These are phyloP conservation scores for Paraphaeosphaeria sporulosa DNA, from an alignment of 2,329 filamentous ascomycete genomes.

Conservation along the genomic window DNA sequence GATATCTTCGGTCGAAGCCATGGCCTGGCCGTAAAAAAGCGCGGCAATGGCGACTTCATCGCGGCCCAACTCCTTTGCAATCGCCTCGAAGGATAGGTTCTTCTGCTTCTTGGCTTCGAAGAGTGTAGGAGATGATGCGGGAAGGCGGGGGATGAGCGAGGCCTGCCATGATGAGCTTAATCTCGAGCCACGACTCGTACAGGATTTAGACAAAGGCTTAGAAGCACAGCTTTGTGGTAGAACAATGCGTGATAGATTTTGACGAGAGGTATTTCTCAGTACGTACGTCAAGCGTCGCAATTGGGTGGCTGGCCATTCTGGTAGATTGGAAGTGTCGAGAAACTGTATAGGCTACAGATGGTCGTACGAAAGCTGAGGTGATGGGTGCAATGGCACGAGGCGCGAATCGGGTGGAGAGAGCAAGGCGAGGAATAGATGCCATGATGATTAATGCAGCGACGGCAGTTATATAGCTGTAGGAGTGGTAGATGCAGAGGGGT, in stretches of 20 bases:
- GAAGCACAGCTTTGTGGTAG: too few species aligned
- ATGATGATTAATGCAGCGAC: conserved; percentile 24
- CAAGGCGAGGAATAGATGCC: conserved; percentile 35
- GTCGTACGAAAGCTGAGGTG: conserved; percentile 28
- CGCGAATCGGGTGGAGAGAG: conserved; percentile 40
- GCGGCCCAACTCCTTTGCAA: conserved; percentile 76
- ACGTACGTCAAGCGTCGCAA: conserved; percentile 49
- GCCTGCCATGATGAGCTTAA: conserved; percentile 55
- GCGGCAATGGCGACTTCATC: conserved; percentile 86
- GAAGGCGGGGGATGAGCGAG: conserved; percentile 73
- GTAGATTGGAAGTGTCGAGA: conserved; percentile 37
- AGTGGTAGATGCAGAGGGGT: conserved; percentile 20
- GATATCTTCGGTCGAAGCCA: conserved; percentile 74
- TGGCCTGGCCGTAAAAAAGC: conserved; percentile 88
- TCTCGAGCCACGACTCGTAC: background rate
- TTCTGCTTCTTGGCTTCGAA: conserved; percentile 82
- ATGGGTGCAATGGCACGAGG: conserved; percentile 40
- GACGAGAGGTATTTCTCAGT: background rate
- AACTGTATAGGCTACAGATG: conserved; percentile 30
- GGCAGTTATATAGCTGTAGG: conserved; percentile 25
- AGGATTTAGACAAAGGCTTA: too few species aligned
- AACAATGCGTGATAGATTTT: background rate
- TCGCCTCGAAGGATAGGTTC: conserved; percentile 79
- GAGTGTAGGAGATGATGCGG: conserved; percentile 73
- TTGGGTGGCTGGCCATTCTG: conserved; percentile 48